Conservation (phyloP, 352 stramenopile species). For the Globisporangium carolinianum region DNA sequence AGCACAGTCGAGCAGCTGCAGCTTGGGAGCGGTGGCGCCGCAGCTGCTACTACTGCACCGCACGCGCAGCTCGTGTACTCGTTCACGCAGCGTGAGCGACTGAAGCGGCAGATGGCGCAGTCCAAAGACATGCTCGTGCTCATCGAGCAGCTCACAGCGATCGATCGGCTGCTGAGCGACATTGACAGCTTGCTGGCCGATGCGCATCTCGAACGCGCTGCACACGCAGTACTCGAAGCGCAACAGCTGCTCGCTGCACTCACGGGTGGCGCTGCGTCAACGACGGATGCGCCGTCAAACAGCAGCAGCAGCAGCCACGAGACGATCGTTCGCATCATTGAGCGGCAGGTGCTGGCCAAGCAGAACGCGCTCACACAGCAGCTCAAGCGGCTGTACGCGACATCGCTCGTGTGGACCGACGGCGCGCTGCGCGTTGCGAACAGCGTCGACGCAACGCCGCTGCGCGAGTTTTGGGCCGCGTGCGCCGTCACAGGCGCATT, state of each 20-base stretch:
- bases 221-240: slow-evolving; percentile 27
- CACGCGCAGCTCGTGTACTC: slow-evolving; percentile 42
- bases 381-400: slow-evolving; percentile 39
- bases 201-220: slow-evolving; percentile 36
- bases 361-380: slow-evolving; percentile 43
- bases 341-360: slow-evolving; percentile 43
- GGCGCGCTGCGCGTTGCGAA: slow-evolving; percentile 26
- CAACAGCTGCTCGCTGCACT: slow-evolving; percentile 31
- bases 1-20: slow-evolving; percentile 48
- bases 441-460: slow-evolving; percentile 1
- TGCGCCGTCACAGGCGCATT: slow-evolving; percentile 43
- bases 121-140: slow-evolving; percentile 52
- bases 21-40: slow-evolving; percentile 7
- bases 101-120: slow-evolving; percentile 58
- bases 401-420: slow-evolving; percentile 32
- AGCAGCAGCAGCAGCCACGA: slow-evolving; percentile 21
- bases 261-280: neutral
- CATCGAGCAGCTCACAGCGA: slow-evolving; percentile 61
- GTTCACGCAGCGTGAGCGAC: slow-evolving; percentile 45
- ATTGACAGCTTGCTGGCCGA: slow-evolving; percentile 41
- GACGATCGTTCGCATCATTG: slow-evolving; percentile 15
- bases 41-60: slow-evolving; percentile 1
- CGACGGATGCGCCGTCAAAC: no score
- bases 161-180: slow-evolving; percentile 41
- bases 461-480: slow-evolving; percentile 46